Evolutionary conservation across 1,284 basidiomycete genomes (phyloP), one percentile per base, ranked within the genome.

Genomic region (Cystobasidium sp.): DNA sequence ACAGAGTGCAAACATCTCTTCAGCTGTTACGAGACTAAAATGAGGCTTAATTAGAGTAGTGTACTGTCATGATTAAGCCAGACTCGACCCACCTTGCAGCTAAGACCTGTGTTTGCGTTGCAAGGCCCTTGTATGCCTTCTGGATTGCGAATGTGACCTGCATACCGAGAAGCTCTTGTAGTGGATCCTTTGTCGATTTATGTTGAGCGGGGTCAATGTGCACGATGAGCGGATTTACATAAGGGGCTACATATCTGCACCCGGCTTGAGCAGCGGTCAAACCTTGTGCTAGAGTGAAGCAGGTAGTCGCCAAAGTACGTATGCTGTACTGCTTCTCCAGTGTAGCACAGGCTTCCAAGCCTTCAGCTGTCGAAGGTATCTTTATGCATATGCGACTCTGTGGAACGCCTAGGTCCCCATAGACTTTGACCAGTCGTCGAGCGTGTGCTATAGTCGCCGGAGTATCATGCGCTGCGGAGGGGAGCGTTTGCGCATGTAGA

Each of bases 201-300:
- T 79, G 78, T 43, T 74, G 63, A 7, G 74, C 67, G 1, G 76
- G 76, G n/a, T 71, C 71, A 53, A 82, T 80, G 70, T 82, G 81
- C 18, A 80, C 79, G n/a, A 79, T 74, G 56, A 82, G 77, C 55
- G 80, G 79, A 74, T 81, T 81, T 46, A 78, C 79, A 72, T 82
- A 82, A 1, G 80, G 80, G 10, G 80, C 78, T 20, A 80, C 78
- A 76, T 79, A 80, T 12, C 76, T 73, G 69, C 80, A 81, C 6
- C 76, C 77, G 37, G 79, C 80, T 49, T 78, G 76, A 8, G 78
- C 80, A 20, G 79, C 80, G 12, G 80, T 80, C 2, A 81, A 69
- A 3, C 77, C 80, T 67, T 82, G 81, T 14, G 78, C 79, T 1
- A 81, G 75, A 10, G 68, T 76, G 75, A 81, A 81, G 18, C 80